Percentiles rank a stretch among this genome's conserved stretches.
Conservation (phyloP, 169 alveolate genomes). For the Plasmodium vinckei region DNA sequence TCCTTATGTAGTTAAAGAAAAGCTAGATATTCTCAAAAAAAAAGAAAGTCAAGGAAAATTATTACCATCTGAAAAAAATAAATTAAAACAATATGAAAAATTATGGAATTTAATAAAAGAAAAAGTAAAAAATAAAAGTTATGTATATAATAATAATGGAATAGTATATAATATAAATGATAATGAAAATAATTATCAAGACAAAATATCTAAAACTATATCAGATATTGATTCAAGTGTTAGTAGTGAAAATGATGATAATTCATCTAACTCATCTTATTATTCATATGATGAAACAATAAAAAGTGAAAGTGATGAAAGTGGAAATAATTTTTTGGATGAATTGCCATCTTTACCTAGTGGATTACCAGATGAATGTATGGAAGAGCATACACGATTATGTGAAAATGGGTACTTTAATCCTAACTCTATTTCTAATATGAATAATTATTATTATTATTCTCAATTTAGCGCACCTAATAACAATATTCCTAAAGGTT, state of each 20-base stretch:
- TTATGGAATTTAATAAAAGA: slow-evolving; percentile 75
- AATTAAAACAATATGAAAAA: slow-evolving; percentile 57
- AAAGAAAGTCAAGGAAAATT: slow-evolving; percentile 70
- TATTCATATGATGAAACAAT: neutral
- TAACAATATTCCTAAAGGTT: neutral
- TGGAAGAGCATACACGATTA: neutral
- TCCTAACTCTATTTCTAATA: neutral
- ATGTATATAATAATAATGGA: slow-evolving; percentile 55
- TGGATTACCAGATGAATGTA: slow-evolving; percentile 44
- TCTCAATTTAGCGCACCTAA: neutral
- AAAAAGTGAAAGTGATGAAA: neutral
- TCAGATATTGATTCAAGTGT: neutral
- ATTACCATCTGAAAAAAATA: slow-evolving; percentile 53
- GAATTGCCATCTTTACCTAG: slow-evolving; percentile 61
- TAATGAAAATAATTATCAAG: neutral
- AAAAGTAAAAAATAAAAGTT: slow-evolving; percentile 46
- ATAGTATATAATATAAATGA: slow-evolving; percentile 39
- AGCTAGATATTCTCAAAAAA: slow-evolving; percentile 43
- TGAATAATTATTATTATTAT: neutral
- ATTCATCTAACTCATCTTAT: neutral
- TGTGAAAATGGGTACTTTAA: neutral
- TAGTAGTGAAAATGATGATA: neutral
- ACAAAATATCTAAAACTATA: neutral
- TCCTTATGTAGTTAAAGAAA: slow-evolving; percentile 61
- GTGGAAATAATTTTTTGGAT: slow-evolving; percentile 49